Conservation (phyloP, 768 basidiomycete genomes). For the Boletus rubescentipes region DNA sequence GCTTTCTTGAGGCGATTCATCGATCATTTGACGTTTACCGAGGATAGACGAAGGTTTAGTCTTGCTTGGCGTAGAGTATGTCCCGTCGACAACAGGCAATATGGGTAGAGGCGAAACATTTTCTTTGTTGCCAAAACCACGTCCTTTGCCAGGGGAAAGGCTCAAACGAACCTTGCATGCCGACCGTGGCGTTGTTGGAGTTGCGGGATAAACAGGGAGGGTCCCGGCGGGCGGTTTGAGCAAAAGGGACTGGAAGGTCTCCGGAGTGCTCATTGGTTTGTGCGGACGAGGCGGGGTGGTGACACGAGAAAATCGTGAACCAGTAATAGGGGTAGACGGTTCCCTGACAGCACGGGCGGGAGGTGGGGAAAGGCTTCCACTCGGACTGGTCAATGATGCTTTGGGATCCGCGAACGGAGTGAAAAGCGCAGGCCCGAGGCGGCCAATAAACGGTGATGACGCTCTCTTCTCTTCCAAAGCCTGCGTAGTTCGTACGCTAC, state of each 20-base stretch:
- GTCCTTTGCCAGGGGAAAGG: conserved; percentile 40
- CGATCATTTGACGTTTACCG: conserved; percentile 46
- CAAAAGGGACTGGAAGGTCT: conserved; percentile 31
- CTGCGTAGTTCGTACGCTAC: neutral
- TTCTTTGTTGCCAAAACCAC: conserved; percentile 53
- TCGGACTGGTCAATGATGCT: conserved; percentile 2
- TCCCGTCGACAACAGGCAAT: conserved; percentile 46
- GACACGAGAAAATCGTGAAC: conserved; percentile 20
- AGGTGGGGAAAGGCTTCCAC: conserved; percentile 5
- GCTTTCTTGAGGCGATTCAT: conserved; percentile 33
- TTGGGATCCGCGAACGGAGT: conserved; percentile 1
- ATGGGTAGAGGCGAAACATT: conserved; percentile 47
- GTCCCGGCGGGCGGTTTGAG: conserved; percentile 26
- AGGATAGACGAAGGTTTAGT: conserved; percentile 26
- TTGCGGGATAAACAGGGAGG: conserved; percentile 26
- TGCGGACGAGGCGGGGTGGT: conserved; percentile 39
- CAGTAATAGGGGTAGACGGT: conserved; percentile 29
- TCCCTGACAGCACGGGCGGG: conserved; percentile 1
- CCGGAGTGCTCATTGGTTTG: conserved; percentile 33
- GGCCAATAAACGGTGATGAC: conserved; percentile 25
- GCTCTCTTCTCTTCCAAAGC: neutral
- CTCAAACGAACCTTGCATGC: conserved; percentile 14
- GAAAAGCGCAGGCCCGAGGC: conserved; percentile 31
- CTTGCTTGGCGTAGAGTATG: conserved; percentile 36
- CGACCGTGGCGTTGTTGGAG: conserved; percentile 36